phyloP scores from a whole-genome alignment of 768 basidiomycete species.

The Lactifluus volemus region DNA sequence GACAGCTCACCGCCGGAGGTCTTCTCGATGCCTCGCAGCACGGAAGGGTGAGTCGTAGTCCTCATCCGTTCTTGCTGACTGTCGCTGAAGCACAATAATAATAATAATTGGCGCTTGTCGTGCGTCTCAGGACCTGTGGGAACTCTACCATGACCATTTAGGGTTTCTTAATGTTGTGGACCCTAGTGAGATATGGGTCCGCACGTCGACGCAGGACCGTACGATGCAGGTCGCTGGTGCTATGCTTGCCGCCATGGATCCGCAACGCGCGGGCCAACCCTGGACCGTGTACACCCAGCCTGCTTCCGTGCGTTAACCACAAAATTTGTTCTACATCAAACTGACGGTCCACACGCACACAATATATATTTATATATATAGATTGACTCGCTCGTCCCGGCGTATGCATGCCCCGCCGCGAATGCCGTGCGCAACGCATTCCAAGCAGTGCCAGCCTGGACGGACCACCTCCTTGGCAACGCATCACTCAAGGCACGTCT shows the following conservation, averaged over 20 bases:
- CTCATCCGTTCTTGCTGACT: no score
- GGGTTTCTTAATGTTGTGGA: constrained; percentile 31
- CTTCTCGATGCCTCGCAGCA: constrained; percentile 36
- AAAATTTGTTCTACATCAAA: no score
- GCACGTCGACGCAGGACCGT: constrained; percentile 38
- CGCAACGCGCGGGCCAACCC: constrained; percentile 22
- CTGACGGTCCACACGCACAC: neutral
- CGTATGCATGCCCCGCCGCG: constrained; percentile 37
- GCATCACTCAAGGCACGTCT: constrained; percentile 31
- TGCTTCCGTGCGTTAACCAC: constrained; percentile 27
- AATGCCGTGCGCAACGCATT: constrained; percentile 31
- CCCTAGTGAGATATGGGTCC: constrained; percentile 32
- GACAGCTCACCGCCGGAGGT: constrained; percentile 39
- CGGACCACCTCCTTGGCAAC: constrained; percentile 33
- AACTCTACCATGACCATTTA: constrained; percentile 32
- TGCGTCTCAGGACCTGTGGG: constrained; percentile 36
- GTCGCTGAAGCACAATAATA: neutral
- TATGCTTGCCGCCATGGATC: constrained; percentile 39
- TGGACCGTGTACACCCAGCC: constrained; percentile 39
- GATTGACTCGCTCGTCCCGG: constrained; percentile 42
- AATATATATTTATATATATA: constrained; percentile 21
- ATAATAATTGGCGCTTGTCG: neutral
- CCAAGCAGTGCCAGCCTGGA: constrained; percentile 40
- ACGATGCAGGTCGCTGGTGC: constrained; percentile 42
- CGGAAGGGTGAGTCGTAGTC: constrained; percentile 28